Conservation (phyloP, 768 basidiomycete genomes). For the Collybia sordida region DNA sequence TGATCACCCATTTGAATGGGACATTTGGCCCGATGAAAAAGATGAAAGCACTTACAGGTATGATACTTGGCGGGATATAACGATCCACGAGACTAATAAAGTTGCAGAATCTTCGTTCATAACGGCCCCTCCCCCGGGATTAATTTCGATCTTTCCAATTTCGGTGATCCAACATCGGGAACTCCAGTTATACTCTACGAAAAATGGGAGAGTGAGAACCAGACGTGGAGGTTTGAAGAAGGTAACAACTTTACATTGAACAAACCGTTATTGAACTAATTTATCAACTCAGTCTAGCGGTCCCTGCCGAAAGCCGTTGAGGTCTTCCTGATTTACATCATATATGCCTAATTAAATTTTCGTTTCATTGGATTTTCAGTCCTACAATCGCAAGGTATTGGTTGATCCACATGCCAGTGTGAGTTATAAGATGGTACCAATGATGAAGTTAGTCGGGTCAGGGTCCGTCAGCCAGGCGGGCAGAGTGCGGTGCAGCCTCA, state of each 20-base stretch:
- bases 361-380: no score
- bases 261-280: no score
- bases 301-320: no score
- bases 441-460: no score
- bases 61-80: conserved; percentile 12
- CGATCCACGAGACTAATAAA: background rate
- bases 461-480: no score
- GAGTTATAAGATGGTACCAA: no score
- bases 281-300: no score
- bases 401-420: no score
- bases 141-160: conserved; percentile 46
- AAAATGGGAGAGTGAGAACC: conserved; percentile 51
- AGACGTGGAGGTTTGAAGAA: conserved; percentile 48
- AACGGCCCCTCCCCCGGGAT: conserved; percentile 34
- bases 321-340: no score
- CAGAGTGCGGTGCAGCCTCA: no score
- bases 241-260: conserved; percentile 9
- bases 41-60: conserved; percentile 42
- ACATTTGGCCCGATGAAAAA: conserved; percentile 46
- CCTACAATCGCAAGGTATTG: no score
- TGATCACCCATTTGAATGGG: conserved; percentile 40
- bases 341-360: no score
- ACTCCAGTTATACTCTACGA: conserved; percentile 47
- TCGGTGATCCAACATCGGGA: conserved; percentile 44
- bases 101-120: conserved; percentile 36